These are phyloP conservation scores for Massariosphaeria phaeospora DNA, from an alignment of 495 filamentous ascomycete species.

Conservation along the genomic window DNA sequence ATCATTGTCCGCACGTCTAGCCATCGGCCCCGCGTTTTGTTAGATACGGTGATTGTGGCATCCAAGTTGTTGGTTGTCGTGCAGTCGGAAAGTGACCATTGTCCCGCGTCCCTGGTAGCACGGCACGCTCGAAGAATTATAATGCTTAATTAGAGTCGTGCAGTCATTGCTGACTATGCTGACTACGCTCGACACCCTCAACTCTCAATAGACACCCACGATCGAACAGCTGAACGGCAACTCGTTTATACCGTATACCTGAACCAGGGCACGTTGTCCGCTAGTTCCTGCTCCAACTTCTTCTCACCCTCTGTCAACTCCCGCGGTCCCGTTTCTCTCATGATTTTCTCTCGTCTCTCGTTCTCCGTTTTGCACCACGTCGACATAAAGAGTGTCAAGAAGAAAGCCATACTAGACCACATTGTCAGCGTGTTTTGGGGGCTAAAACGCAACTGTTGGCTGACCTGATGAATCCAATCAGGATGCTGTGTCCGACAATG, in stretches of 20 bases:
- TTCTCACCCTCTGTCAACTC: constrained; percentile 18
- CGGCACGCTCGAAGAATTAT: too few relatives aligned
- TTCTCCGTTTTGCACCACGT: constrained; percentile 19
- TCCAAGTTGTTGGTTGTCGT: constrained; percentile 3
- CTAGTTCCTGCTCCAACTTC: constrained; percentile 12
- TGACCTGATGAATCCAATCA: constrained; percentile 46
- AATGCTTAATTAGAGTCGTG: too few relatives aligned
- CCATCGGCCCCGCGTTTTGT: constrained; percentile 10
- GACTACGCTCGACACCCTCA: too few relatives aligned
- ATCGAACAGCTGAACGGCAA: too few relatives aligned
- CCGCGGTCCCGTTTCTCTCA: neutral
- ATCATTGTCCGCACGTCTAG: constrained; percentile 17
- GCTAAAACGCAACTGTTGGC: neutral
- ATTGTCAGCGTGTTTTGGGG: too few relatives aligned
- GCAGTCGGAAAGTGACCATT: neutral
- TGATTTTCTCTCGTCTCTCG: constrained; percentile 7
- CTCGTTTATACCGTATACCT: constrained; percentile 11
- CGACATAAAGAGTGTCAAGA: constrained; percentile 19
- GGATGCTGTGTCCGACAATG: constrained; percentile 53
- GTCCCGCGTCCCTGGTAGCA: too few relatives aligned
- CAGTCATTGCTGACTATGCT: too few relatives aligned
- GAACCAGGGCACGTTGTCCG: constrained; percentile 22
- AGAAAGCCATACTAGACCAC: constrained; percentile 16
- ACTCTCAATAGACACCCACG: too few relatives aligned
- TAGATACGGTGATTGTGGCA: constrained; percentile 8